phyloP scores from a whole-genome alignment of 2,329 filamentous ascomycete genomes.

The Boeremia lycopersici region DNA sequence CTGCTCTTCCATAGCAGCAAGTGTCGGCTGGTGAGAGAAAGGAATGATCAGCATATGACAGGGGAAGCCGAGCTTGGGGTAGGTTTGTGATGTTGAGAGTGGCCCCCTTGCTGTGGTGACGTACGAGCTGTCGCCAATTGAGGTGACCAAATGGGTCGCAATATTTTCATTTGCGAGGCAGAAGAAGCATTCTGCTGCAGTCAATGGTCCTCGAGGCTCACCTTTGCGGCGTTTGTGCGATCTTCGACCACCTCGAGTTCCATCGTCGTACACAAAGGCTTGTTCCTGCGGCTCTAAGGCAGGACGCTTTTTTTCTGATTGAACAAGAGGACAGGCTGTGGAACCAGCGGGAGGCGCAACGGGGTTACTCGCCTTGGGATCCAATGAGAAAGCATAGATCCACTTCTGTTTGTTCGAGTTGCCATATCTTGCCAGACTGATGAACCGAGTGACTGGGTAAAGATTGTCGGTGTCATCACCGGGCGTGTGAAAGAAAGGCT shows the following conservation, averaged over 20 bases:
- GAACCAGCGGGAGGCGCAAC: slow-evolving; percentile 69
- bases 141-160: slow-evolving; percentile 85
- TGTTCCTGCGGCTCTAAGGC: slow-evolving; percentile 42
- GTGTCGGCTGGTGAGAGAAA: slow-evolving; percentile 77
- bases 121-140: slow-evolving; percentile 86
- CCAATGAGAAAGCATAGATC: slow-evolving; percentile 73
- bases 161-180: slow-evolving; percentile 87
- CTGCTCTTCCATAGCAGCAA: slow-evolving; percentile 67
- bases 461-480: slow-evolving; percentile 57
- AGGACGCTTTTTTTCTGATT: slow-evolving; percentile 64
- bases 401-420: slow-evolving; percentile 80
- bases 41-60: slow-evolving; percentile 92
- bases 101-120: slow-evolving; percentile 92
- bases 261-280: slow-evolving; percentile 46
- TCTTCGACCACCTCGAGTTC: slow-evolving; percentile 44
- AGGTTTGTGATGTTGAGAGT: slow-evolving; percentile 73
- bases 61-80: slow-evolving; percentile 75
- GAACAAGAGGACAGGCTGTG: slow-evolving; percentile 75
- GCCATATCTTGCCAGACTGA: slow-evolving; percentile 81
- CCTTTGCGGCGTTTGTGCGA: slow-evolving; percentile 48
- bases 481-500: slow-evolving; percentile 80
- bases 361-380: slow-evolving; percentile 65
- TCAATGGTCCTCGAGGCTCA: slow-evolving; percentile 43
- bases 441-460: slow-evolving; percentile 79
- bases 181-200: slow-evolving; percentile 86